Conservation (phyloP, 1,139 yeast species). For the Sugiyamaella grinbergsii region DNA sequence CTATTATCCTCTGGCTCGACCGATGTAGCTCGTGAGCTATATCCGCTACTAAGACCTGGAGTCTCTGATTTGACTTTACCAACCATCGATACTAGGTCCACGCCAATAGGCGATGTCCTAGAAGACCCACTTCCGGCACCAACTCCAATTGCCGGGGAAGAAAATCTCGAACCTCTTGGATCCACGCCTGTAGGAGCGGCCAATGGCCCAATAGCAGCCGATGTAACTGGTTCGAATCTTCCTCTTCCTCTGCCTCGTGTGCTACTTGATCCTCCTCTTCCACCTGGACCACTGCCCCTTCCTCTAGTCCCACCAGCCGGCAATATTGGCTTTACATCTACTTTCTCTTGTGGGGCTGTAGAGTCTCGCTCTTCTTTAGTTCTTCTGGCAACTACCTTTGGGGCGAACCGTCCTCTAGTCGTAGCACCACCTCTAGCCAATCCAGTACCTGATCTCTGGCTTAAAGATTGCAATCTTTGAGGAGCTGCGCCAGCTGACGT, state of each 20-base stretch:
- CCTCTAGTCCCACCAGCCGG: constrained; percentile 24
- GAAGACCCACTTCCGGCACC: constrained; percentile 9
- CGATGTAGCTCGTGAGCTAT: constrained; percentile 22
- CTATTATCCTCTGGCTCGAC: constrained; percentile 30
- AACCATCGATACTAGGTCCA: constrained; percentile 19
- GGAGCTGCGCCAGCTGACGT: constrained; percentile 1
- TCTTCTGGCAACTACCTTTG: constrained; percentile 80
- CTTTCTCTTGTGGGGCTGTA: constrained; percentile 62
- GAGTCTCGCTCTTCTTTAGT: constrained; percentile 81
- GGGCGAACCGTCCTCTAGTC: constrained; percentile 69
- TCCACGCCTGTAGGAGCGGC: constrained; percentile 36
- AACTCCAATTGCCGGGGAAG: constrained; percentile 22
- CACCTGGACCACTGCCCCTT: constrained; percentile 30
- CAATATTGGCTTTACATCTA: constrained; percentile 35
- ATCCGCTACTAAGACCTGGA: constrained; percentile 25
- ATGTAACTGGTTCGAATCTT: constrained; percentile 37
- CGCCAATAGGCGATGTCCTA: constrained; percentile 14
- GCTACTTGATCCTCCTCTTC: constrained; percentile 26
- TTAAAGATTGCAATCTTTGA: constrained; percentile 40
- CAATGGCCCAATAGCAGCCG: constrained; percentile 42
- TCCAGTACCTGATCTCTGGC: constrained; percentile 22
- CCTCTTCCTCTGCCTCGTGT: constrained; percentile 25
- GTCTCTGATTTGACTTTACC: constrained; percentile 32
- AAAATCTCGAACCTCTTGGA: constrained; percentile 22
- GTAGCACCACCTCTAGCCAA: constrained; percentile 36